Conservation (phyloP, 2,329 filamentous ascomycete species). For the Coniochaeta pulveracea region DNA sequence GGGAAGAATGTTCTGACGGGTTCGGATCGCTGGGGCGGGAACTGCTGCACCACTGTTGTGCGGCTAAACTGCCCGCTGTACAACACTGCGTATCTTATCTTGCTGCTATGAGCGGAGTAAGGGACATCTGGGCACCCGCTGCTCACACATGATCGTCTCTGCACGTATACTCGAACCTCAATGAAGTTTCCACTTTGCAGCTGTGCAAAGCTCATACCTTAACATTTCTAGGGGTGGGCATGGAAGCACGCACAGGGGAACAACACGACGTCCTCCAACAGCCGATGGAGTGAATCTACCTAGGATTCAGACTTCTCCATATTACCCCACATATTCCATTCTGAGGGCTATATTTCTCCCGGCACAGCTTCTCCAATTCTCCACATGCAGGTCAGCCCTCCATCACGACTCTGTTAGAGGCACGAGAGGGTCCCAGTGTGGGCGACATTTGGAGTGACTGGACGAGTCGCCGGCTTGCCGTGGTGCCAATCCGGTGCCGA, state of each 20-base stretch:
- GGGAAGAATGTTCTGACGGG: slow-evolving; percentile 6
- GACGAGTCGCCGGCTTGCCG: too few species aligned
- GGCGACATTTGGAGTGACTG: too few species aligned
- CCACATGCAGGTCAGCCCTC: slow-evolving; percentile 11
- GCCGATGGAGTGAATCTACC: background rate
- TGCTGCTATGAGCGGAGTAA: too few species aligned
- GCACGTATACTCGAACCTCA: too few species aligned
- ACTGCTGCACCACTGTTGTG: too few species aligned
- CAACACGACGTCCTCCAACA: background rate
- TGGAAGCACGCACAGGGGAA: background rate
- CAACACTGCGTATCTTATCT: background rate
- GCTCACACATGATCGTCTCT: too few species aligned
- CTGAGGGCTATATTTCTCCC: slow-evolving; percentile 18
- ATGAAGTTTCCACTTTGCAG: slow-evolving; percentile 1
- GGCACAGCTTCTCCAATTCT: slow-evolving; percentile 11
- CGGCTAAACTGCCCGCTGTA: slow-evolving; percentile 2
- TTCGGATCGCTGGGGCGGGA: background rate
- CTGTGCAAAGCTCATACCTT: too few species aligned
- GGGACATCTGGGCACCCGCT: too few species aligned
- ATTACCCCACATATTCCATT: background rate
- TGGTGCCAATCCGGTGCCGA: slow-evolving; percentile 11
- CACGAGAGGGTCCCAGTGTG: too few species aligned
- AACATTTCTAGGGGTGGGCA: background rate
- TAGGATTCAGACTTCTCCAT: background rate
- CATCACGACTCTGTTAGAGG: slow-evolving; percentile 8